Evolutionary conservation across 768 basidiomycete species (phyloP), one percentile per base, ranked within the genome.

Genomic region (Termitomyces sp.): DNA sequence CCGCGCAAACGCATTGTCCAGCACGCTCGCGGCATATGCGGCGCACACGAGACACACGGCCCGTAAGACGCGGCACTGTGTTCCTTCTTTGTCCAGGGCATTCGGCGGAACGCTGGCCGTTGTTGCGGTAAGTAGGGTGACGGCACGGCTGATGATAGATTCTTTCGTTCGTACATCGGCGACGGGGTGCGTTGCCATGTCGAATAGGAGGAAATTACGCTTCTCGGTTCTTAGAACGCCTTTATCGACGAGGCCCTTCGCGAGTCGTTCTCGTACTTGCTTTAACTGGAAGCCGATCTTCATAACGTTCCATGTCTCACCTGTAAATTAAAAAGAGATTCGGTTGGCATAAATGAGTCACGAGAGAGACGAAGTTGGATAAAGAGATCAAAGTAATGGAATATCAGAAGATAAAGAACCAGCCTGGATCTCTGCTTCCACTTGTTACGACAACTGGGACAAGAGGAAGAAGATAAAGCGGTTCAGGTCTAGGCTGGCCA

Each of bases 301-400:
- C 88, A 98, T 93, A 8, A 99, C 94, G 71, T 98, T 99, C 96
- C 96, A 99, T 46, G 96, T 98, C 74, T 99, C 96, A 53, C 96
- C 95, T 98, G 66, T 7, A 17, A 26, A 44, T n/a, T 21, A 2
- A 34, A 14, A 42, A 32, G 35, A n/a, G 21, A 19, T 22, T 53
- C 10, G 45, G n/a, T n/a, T n/a, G n/a, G 51, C 8, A 47, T 34
- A 22, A 2, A 24, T 30, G 22, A 35, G 35, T 15, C 26, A 42
- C 12, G 35, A 22, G 14, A 21, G 34, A 2, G 21, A 10, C 32
- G 19, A 24, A 51, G 19, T 42, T 28, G 24, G 41, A 44, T 30
- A 42, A 30, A 4, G 28, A 2, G 32, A 47, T 34, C 28, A 21
- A 42, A 17, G 22, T 15, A 17, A 49, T 49, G 35, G 47, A 37